These are phyloP conservation scores for Sporormia fimetaria DNA, from an alignment of 495 filamentous ascomycete genomes.

Conservation along the genomic window DNA sequence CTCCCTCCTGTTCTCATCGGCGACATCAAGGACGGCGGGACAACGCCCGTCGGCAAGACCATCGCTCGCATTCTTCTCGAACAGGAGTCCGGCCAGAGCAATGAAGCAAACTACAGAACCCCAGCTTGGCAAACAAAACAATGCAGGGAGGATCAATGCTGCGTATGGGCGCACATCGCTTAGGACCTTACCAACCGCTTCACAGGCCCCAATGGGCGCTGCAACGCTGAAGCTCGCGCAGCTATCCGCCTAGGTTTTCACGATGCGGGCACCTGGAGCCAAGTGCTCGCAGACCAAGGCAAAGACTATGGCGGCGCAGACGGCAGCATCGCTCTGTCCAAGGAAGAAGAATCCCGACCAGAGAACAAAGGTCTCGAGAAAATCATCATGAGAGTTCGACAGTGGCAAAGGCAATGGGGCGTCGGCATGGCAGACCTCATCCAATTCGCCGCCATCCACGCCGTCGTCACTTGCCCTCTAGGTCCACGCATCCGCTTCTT, in stretches of 20 bases:
- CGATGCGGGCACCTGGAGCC: constrained; percentile 25
- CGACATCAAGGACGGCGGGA: constrained; percentile 13
- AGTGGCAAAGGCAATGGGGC: constrained; percentile 9
- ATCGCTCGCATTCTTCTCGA: constrained; percentile 16
- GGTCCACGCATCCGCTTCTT: constrained; percentile 27
- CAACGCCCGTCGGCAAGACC: constrained; percentile 11
- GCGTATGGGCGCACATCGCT: constrained; percentile 17
- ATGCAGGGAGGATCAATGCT: constrained; percentile 21
- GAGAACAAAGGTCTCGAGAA: constrained; percentile 24
- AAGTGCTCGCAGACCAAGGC: constrained; percentile 1
- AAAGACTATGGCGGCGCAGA: constrained; percentile 24
- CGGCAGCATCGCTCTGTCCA: constrained; percentile 18
- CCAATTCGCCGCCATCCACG: constrained; percentile 22
- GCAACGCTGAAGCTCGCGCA: constrained; percentile 20
- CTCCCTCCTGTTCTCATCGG: constrained; percentile 11
- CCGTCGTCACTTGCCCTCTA: constrained; percentile 20
- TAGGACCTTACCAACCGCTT: constrained; percentile 6
- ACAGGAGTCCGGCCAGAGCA: constrained; percentile 9
- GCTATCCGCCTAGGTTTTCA: constrained; percentile 29
- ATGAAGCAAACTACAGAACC: constrained; percentile 6
- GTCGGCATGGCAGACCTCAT: constrained; percentile 27
- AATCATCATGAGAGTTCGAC: constrained; percentile 1
- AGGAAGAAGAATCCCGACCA: constrained; percentile 12
- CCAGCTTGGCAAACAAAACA: background rate
- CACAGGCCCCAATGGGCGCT: constrained; percentile 17